Evolutionary conservation across 495 filamentous ascomycete species (phyloP).

Genomic region (Cryomyces minteri): DNA sequence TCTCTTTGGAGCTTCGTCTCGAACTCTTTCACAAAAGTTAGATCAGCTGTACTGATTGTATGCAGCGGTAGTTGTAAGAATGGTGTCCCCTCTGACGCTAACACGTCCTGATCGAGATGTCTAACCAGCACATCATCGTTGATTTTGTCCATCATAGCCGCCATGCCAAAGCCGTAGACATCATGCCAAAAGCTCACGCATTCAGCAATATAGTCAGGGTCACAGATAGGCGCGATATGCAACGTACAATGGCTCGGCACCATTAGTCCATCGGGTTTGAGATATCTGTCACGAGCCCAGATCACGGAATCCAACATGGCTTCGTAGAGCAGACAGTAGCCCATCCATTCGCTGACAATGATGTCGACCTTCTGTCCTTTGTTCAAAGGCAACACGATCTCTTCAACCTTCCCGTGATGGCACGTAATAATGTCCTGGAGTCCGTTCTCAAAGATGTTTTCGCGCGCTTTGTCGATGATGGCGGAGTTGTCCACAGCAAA

Average conservation of each 20-base stretch:
- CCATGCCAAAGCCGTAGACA: slow-evolving; percentile 20
- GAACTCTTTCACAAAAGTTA: slow-evolving; percentile 37
- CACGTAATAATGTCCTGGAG: slow-evolving; percentile 63
- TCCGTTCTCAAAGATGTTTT: slow-evolving; percentile 69
- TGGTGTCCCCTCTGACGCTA: slow-evolving; percentile 28
- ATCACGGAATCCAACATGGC: slow-evolving; percentile 90
- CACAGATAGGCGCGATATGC: slow-evolving; percentile 67
- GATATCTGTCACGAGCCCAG: slow-evolving; percentile 70
- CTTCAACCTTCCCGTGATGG: slow-evolving; percentile 82
- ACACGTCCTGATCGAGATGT: slow-evolving; percentile 21
- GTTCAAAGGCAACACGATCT: slow-evolving; percentile 53
- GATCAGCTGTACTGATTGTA: slow-evolving; percentile 33
- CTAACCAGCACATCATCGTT: slow-evolving; percentile 42
- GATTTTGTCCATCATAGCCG: slow-evolving; percentile 15
- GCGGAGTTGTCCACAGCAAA: slow-evolving; percentile 88
- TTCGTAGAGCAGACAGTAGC: slow-evolving; percentile 84
- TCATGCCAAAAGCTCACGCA: slow-evolving; percentile 15
- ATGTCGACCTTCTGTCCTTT: slow-evolving; percentile 57
- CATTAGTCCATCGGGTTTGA: slow-evolving; percentile 62
- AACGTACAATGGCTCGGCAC: slow-evolving; percentile 82
- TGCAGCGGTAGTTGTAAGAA: slow-evolving; percentile 39
- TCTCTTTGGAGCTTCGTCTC: slow-evolving; percentile 31
- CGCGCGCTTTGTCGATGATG: slow-evolving; percentile 74
- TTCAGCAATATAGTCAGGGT: slow-evolving; percentile 46
- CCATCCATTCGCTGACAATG: slow-evolving; percentile 97